Conservation (phyloP, 768 basidiomycete genomes). For the Tricholomella constricta region DNA sequence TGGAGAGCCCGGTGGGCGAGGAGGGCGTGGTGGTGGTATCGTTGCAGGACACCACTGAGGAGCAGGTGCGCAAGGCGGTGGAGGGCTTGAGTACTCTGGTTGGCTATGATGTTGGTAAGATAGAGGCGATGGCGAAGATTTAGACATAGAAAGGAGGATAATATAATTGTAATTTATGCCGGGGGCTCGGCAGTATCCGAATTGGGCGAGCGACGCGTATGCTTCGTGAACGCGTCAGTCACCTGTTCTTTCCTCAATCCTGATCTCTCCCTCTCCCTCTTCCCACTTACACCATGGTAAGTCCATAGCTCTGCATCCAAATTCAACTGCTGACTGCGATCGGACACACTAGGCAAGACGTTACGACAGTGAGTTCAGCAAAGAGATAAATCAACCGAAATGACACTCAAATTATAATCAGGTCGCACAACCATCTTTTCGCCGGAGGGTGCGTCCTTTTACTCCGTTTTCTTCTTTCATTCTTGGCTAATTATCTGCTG, state of each 20-base stretch:
- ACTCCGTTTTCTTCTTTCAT: conserved; percentile 3
- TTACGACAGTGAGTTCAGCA: conserved; percentile 80
- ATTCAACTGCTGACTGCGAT: conserved; percentile 4
- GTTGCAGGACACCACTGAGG: conserved; percentile 51
- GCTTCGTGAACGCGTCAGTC: conserved; percentile 47
- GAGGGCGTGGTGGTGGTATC: conserved; percentile 66
- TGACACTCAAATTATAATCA: conserved; percentile 35
- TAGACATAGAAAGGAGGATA: not conserved
- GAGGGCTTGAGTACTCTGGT: conserved; percentile 36
- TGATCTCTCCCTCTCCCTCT: conserved; percentile 12
- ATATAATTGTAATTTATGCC: not conserved
- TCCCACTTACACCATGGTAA: conserved; percentile 48
- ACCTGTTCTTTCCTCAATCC: conserved; percentile 12
- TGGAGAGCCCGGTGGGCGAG: conserved; percentile 73
- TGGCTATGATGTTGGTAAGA: conserved; percentile 2
- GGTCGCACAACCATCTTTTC: conserved; percentile 99
- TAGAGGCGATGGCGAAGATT: not conserved
- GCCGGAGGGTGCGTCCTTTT: conserved; percentile 74
- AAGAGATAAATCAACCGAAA: not conserved
- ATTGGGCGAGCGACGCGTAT: conserved; percentile 42
- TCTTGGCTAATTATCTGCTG: too few species aligned
- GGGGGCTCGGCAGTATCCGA: conserved; percentile 36
- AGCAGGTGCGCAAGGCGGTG: conserved; percentile 53
- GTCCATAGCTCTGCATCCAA: conserved; percentile 14
- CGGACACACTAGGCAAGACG: conserved; percentile 69